A percentile compares a stretch with the other conserved stretches of the same genome.
phyloP scores from a whole-genome alignment of 2,329 filamentous ascomycete species.

The Microdochium trichocladiopsis region DNA sequence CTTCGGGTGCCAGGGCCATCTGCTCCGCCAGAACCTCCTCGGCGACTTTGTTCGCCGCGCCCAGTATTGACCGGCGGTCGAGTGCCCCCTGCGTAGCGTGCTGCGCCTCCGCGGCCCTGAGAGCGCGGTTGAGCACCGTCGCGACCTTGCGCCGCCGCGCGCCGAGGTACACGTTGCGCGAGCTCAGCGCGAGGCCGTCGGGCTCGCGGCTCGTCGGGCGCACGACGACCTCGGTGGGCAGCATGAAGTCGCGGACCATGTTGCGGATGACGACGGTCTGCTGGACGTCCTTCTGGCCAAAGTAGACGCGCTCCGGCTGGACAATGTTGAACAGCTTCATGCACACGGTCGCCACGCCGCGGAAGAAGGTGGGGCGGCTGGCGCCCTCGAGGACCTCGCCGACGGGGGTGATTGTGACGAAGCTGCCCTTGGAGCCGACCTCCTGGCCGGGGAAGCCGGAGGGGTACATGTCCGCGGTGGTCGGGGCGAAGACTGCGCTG shows the following conservation, averaged over 20 bases:
- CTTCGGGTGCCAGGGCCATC: slow-evolving; percentile 44
- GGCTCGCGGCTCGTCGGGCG: slow-evolving; percentile 66
- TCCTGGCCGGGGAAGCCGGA: slow-evolving; percentile 67
- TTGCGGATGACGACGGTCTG: slow-evolving; percentile 85
- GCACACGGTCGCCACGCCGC: slow-evolving; percentile 92
- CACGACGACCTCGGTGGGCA: slow-evolving; percentile 69
- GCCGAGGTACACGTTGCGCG: slow-evolving; percentile 89
- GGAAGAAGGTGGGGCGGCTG: slow-evolving; percentile 87
- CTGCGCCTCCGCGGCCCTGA: slow-evolving; percentile 62
- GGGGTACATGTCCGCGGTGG: slow-evolving; percentile 81
- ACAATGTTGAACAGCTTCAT: slow-evolving; percentile 89
- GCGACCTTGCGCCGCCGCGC: slow-evolving; percentile 63
- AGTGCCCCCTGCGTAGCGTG: slow-evolving; percentile 49
- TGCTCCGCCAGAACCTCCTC: slow-evolving; percentile 53
- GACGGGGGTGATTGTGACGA: slow-evolving; percentile 85
- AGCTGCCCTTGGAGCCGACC: slow-evolving; percentile 72
- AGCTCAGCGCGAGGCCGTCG: slow-evolving; percentile 86
- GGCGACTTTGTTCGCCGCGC: slow-evolving; percentile 58
- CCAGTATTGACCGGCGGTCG: slow-evolving; percentile 61
- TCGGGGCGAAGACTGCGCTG: slow-evolving; percentile 79
- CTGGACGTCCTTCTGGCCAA: slow-evolving; percentile 97
- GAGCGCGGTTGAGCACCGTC: slow-evolving; percentile 61
- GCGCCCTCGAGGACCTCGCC: slow-evolving; percentile 75
- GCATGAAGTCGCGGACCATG: slow-evolving; percentile 81
- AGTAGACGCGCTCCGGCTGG: slow-evolving; percentile 72